Percentiles rank a stretch among this genome's conserved stretches.
phyloP scores from a whole-genome alignment of 352 stramenopile genomes.

The Globisporangium barbulae region DNA sequence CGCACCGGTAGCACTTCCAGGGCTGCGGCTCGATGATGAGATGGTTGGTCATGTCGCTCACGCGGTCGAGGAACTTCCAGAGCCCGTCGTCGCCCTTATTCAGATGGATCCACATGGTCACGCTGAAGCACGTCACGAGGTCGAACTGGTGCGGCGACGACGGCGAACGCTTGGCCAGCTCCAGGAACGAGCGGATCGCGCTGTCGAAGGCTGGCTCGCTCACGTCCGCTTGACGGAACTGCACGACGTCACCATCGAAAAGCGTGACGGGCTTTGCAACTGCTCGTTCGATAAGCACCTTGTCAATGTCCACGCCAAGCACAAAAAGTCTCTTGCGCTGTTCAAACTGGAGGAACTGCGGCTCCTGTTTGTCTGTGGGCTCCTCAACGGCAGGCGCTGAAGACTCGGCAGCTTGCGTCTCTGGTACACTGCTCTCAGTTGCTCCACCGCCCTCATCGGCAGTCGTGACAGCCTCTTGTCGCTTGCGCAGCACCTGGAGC shows the following conservation, averaged over 20 bases:
- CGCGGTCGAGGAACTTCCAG: slow-evolving; percentile 60
- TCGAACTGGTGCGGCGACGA: slow-evolving; percentile 43
- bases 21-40: slow-evolving; percentile 79
- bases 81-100: slow-evolving; percentile 83
- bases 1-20: slow-evolving; percentile 84
- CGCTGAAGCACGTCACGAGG: slow-evolving; percentile 77
- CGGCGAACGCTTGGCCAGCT: slow-evolving; percentile 34
- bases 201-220: slow-evolving; percentile 44
- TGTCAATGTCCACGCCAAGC: slow-evolving; percentile 73
- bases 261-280: slow-evolving; percentile 34
- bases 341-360: slow-evolving; percentile 14
- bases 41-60: slow-evolving; percentile 60
- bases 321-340: slow-evolving; percentile 44
- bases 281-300: slow-evolving; percentile 59
- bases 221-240: slow-evolving; percentile 60
- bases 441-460: background rate
- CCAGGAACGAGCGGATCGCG: slow-evolving; percentile 39
- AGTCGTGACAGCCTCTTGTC: background rate
- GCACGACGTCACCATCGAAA: slow-evolving; percentile 30
- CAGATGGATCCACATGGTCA: slow-evolving; percentile 89
- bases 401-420: background rate
- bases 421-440: background rate
- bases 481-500: slow-evolving; percentile 21
- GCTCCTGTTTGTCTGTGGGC: background rate
- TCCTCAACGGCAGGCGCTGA: background rate